Evolutionary conservation across 768 basidiomycete genomes (phyloP).

Genomic region (Mycena epipterygia): DNA sequence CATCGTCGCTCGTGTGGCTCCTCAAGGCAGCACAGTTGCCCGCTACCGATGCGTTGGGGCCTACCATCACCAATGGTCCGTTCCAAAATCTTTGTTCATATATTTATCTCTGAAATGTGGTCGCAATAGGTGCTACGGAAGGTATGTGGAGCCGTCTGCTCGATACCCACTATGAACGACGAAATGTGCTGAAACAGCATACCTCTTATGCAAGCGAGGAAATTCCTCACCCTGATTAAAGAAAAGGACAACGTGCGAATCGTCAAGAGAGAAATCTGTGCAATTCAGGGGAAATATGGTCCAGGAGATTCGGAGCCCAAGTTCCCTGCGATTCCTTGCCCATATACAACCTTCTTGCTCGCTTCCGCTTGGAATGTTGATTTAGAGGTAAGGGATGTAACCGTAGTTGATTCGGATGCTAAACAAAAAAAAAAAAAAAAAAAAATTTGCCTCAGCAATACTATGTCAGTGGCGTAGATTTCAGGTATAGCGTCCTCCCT

Average conservation of each 20-base stretch:
- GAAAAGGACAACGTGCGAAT: constrained; percentile 53
- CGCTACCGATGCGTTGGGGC: constrained; percentile 58
- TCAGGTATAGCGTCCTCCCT: constrained; percentile 35
- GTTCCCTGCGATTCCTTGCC: constrained; percentile 46
- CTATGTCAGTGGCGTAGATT: constrained; percentile 36
- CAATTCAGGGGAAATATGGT: constrained; percentile 49
- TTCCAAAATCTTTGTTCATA: constrained; percentile 2
- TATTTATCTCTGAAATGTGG: not conserved
- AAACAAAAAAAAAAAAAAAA: not conserved
- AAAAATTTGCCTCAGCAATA: not conserved
- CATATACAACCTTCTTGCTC: constrained; percentile 49
- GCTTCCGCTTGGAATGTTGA: constrained; percentile 46
- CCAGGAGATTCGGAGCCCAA: constrained; percentile 24
- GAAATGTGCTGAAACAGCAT: constrained; percentile 39
- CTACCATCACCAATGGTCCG: constrained; percentile 57
- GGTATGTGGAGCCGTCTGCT: not conserved
- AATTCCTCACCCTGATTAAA: constrained; percentile 49
- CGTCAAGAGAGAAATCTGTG: constrained; percentile 50
- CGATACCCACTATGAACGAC: not conserved
- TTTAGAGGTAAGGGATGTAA: constrained; percentile 30
- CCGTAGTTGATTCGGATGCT: too few relatives aligned
- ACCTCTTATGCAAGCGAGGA: constrained; percentile 47
- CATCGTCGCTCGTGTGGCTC: constrained; percentile 51
- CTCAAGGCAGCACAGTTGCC: constrained; percentile 38
- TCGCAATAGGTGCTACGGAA: constrained; percentile 30